Evolutionary conservation across 2,329 filamentous ascomycete genomes (phyloP).

Genomic region (Pestalotiopsis sp.): DNA sequence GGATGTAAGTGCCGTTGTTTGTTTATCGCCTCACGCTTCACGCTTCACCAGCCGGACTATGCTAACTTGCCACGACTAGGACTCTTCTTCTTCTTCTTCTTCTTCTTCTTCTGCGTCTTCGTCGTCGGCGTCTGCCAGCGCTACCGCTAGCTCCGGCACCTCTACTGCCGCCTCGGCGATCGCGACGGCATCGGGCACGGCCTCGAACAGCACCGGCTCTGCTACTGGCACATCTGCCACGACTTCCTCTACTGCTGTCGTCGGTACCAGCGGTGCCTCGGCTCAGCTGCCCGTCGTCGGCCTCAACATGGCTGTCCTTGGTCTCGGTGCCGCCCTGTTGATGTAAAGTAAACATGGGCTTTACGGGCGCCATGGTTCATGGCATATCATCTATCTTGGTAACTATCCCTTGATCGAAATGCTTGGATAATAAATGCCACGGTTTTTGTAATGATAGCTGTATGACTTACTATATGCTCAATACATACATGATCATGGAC

Average conservation of each 20-base stretch:
- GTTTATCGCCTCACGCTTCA: neutral
- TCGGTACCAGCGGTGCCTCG: neutral
- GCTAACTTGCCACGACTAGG: neutral
- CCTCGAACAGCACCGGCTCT: conserved; percentile 1
- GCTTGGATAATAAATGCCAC: neutral
- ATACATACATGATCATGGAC: no score
- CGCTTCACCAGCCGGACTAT: neutral
- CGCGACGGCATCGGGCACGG: neutral
- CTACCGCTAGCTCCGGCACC: neutral
- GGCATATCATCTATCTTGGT: neutral
- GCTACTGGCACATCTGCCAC: conserved; percentile 1
- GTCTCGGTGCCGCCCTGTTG: conserved; percentile 12
- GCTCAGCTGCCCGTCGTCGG: conserved; percentile 4
- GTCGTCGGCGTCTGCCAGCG: neutral
- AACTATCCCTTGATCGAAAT: neutral
- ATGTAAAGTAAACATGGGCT: neutral
- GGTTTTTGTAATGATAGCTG: no score
- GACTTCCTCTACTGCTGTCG: neutral
- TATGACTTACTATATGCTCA: no score
- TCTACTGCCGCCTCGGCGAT: neutral
- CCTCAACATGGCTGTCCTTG: conserved; percentile 11
- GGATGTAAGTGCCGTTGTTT: neutral
- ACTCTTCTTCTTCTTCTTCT: neutral
- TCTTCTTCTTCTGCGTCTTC: neutral
- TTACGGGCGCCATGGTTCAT: neutral